Conservation (phyloP, 2,329 filamentous ascomycete species). For the Aspergillus ochraceoroseus region DNA sequence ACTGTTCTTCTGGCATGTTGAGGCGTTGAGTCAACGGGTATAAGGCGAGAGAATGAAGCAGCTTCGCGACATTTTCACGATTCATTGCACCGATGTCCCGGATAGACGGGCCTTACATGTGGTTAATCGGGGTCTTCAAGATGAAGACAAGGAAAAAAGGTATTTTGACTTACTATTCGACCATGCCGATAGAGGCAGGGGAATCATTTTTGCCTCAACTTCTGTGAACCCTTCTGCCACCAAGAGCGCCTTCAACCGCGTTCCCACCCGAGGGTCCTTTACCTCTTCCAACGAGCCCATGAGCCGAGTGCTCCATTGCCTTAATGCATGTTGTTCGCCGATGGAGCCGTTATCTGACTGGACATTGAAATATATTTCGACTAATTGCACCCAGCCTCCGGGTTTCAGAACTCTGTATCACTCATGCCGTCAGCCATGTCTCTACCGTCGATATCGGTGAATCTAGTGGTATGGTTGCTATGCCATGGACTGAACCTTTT, state of each 20-base stretch:
- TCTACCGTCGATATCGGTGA: background rate
- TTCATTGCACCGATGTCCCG: constrained; percentile 42
- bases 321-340: constrained; percentile 60
- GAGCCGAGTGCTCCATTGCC: constrained; percentile 62
- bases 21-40: constrained; percentile 45
- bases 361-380: constrained; percentile 79
- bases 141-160: background rate
- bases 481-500: constrained; percentile 42
- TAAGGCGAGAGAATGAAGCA: constrained; percentile 41
- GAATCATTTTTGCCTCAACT: constrained; percentile 61
- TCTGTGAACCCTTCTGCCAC: constrained; percentile 61
- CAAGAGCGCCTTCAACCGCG: constrained; percentile 57
- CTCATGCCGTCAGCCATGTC: constrained; percentile 8
- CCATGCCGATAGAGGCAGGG: constrained; percentile 66
- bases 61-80: constrained; percentile 33
- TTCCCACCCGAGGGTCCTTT: constrained; percentile 63
- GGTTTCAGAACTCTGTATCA: constrained; percentile 52
- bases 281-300: constrained; percentile 56
- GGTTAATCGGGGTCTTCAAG: constrained; percentile 19
- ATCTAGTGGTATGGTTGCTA: constrained; percentile 1
- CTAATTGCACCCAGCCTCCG: constrained; percentile 80
- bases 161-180: constrained; percentile 53
- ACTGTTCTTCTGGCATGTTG: constrained; percentile 39
- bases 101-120: constrained; percentile 38
- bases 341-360: constrained; percentile 82